Evolutionary conservation across 2,329 filamentous ascomycete species (phyloP).

Genomic region (Neoascochyta sp.): DNA sequence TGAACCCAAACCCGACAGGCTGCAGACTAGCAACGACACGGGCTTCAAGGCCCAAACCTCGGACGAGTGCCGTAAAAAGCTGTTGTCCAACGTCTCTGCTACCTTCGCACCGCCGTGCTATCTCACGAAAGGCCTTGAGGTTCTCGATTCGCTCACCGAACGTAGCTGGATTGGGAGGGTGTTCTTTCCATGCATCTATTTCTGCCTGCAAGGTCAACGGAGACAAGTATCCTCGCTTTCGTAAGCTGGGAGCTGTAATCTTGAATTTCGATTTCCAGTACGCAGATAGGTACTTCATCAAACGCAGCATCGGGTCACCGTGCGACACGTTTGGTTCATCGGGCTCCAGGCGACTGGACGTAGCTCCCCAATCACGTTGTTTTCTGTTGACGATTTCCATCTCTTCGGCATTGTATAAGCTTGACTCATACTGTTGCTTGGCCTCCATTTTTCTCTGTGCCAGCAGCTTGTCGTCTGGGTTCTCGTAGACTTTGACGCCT

Average conservation of each 20-base stretch:
- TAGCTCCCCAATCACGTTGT: slow-evolving; percentile 67
- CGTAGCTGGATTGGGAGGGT: slow-evolving; percentile 56
- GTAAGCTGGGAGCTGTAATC: slow-evolving; percentile 70
- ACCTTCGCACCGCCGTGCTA: slow-evolving; percentile 68
- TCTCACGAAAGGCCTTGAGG: slow-evolving; percentile 63
- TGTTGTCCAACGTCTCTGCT: slow-evolving; percentile 86
- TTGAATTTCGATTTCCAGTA: slow-evolving; percentile 88
- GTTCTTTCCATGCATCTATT: slow-evolving; percentile 64
- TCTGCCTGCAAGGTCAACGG: slow-evolving; percentile 71
- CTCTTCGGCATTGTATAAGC: slow-evolving; percentile 17
- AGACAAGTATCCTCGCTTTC: slow-evolving; percentile 87
- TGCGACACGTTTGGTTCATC: slow-evolving; percentile 73
- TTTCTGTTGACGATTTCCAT: slow-evolving; percentile 44
- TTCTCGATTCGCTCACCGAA: slow-evolving; percentile 75
- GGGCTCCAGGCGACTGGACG: slow-evolving; percentile 65
- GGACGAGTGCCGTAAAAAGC: slow-evolving; percentile 79
- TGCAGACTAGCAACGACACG: slow-evolving; percentile 83
- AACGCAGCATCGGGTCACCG: slow-evolving; percentile 73
- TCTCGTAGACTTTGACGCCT: slow-evolving; percentile 30
- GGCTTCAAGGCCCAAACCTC: slow-evolving; percentile 76
- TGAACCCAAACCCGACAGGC: slow-evolving; percentile 86
- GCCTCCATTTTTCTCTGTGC: slow-evolving; percentile 6
- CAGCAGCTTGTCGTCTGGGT: slow-evolving; percentile 15
- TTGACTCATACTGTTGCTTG: slow-evolving; percentile 6
- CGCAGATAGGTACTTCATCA: slow-evolving; percentile 71